Evolutionary conservation across 176 grass and related monocot species (phyloP).

Genomic region (Juncus inflexus): DNA sequence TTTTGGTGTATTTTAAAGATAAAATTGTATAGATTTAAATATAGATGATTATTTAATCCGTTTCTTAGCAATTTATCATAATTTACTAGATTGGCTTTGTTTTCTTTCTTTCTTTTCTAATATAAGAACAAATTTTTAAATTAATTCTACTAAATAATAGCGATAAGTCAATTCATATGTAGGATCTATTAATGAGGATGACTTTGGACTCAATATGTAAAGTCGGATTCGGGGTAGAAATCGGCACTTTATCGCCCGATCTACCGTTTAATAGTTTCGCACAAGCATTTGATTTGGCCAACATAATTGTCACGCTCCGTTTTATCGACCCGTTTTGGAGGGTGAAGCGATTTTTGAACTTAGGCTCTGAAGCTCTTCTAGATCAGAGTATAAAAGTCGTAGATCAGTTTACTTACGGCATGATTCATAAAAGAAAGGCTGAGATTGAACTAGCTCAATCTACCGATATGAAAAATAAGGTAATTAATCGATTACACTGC

Average conservation of each 20-base stretch:
- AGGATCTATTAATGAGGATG: slow-evolving; percentile 95
- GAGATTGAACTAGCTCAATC: slow-evolving; percentile 60
- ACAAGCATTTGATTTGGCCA: slow-evolving; percentile 70
- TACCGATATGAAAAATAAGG: slow-evolving; percentile 49
- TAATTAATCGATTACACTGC: neutral
- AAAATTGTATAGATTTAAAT: too few relatives aligned
- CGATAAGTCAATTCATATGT: slow-evolving; percentile 8
- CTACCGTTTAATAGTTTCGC: slow-evolving; percentile 83
- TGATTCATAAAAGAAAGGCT: slow-evolving; percentile 66
- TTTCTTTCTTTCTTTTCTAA: neutral
- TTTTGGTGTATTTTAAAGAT: too few relatives aligned
- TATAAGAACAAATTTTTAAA: too few relatives aligned
- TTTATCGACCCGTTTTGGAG: slow-evolving; percentile 88
- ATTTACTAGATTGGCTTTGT: neutral
- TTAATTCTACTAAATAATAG: too few relatives aligned
- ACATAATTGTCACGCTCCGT: slow-evolving; percentile 76
- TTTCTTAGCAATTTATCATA: neutral
- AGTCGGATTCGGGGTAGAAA: slow-evolving; percentile 83
- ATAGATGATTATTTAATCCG: neutral
- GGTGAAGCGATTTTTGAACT: slow-evolving; percentile 59
- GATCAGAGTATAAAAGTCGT: slow-evolving; percentile 80
- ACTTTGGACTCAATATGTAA: slow-evolving; percentile 90
- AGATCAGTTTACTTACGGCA: slow-evolving; percentile 78
- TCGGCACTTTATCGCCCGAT: slow-evolving; percentile 70
- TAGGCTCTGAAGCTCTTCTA: slow-evolving; percentile 73